phyloP scores from a whole-genome alignment of 169 alveolate genomes.

The Besnoitia besnoiti region DNA sequence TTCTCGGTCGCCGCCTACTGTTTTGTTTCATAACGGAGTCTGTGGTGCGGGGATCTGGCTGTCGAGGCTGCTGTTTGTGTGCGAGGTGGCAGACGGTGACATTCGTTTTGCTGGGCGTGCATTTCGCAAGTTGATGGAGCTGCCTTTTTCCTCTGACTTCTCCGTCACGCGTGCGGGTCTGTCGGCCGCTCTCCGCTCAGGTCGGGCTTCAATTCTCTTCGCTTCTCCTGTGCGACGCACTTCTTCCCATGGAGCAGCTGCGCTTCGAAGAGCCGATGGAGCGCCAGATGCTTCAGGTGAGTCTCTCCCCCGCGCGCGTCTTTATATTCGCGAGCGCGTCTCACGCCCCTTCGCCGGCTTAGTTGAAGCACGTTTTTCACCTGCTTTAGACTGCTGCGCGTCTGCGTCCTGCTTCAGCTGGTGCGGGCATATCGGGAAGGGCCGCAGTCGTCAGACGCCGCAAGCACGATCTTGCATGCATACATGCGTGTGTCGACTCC shows the following conservation, averaged over 20 bases:
- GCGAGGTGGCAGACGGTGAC: too few relatives aligned
- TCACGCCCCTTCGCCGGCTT: too few relatives aligned
- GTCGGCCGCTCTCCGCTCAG: neutral
- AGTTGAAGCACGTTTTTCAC: too few relatives aligned
- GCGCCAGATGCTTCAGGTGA: conserved; percentile 61
- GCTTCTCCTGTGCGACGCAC: conserved; percentile 37
- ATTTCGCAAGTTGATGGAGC: neutral
- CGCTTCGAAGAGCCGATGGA: conserved; percentile 56
- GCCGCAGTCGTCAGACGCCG: too few relatives aligned
- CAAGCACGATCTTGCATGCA: neutral
- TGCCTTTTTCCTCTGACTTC: neutral
- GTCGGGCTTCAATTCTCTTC: conserved; percentile 65
- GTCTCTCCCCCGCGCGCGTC: neutral
- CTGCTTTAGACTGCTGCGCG: too few relatives aligned
- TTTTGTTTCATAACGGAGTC: neutral
- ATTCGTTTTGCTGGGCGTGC: neutral
- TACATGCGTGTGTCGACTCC: too few relatives aligned
- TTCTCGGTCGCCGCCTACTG: neutral
- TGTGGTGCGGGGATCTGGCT: neutral
- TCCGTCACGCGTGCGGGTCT: neutral
- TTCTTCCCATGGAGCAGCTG: conserved; percentile 53
- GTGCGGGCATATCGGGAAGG: too few relatives aligned
- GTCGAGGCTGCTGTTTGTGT: too few relatives aligned
- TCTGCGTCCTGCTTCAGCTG: too few relatives aligned
- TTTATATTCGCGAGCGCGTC: too few relatives aligned